Base-by-base conservation (phyloP, 2,329 filamentous ascomycete species). In the Colletotrichum kahawae region DNA sequence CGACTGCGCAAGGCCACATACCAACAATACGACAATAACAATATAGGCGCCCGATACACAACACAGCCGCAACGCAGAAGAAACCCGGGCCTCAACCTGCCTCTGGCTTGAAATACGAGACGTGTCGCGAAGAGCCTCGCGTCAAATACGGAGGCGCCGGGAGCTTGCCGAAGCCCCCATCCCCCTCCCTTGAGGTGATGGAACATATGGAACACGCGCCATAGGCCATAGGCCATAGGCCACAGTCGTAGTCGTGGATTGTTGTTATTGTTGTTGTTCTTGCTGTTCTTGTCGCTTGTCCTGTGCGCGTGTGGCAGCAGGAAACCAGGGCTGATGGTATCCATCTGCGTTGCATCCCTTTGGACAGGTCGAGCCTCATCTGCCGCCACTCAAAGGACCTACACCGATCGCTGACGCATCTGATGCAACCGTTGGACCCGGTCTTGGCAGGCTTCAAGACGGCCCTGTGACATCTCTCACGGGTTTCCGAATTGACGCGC, bases 371-470 rank as follows among this genome's bases (percentile, higher is more conserved):
- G 43, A 51, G 43, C 43, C 43, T 51, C 43, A 51, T 21, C 57
- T 31, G 27, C 57, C 29, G 12, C 57, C 62, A 43, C 62, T 18
- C 36, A 13, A n/a, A 38, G 34, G 51, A 27, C 63, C 18, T 56
- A 43, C 56, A 57, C 66, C 56, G 60, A 71, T 74, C 59, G 67
- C 71, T 69, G 31, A 70, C 67, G 31, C 67, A 65, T 65, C 60
- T 38, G 71, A 60, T 60, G 34, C 71, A 34, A 60, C 59, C 71
- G 24, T 66, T 59, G 51, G 60, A 71, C 71, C 71, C 60, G 51
- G 67, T 59, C 67, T 71, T 74, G 71, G 71, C 71, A 34, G 59
- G n/a, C 67, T 74, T 71, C 71, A 51, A 74, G 67, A 60, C 67
- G 27, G 67, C 71, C 51, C 60, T 74, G 71, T 70, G 34, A 74